Percentiles rank a stretch among this genome's conserved stretches.
These are phyloP conservation scores for Chytriomyces hyalinus DNA, from an alignment of 192 early-diverging fungal species.

Conservation along the genomic window DNA sequence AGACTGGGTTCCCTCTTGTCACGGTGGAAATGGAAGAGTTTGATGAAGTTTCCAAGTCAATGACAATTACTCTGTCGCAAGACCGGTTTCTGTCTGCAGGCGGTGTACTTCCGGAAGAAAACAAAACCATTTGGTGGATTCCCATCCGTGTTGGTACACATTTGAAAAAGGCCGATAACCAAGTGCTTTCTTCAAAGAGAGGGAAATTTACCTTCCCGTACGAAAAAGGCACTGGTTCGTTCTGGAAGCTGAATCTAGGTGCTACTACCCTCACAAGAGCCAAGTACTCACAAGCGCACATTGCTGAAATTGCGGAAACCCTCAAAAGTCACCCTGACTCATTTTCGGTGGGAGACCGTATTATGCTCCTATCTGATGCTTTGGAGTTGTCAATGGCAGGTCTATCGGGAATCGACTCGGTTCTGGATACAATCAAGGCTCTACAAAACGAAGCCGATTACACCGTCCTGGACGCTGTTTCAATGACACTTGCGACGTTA, in stretches of 20 bases:
- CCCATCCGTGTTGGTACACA: slow-evolving; percentile 66
- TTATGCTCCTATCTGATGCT: slow-evolving; percentile 82
- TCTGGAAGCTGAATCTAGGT: slow-evolving; percentile 83
- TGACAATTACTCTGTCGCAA: slow-evolving; percentile 73
- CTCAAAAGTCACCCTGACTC: slow-evolving; percentile 53
- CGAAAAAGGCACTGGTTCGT: slow-evolving; percentile 40
- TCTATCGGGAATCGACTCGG: slow-evolving; percentile 69
- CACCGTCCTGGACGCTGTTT: slow-evolving; percentile 70
- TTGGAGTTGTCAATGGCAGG: slow-evolving; percentile 80
- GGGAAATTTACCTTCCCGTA: slow-evolving; percentile 54
- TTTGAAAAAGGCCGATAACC: slow-evolving; percentile 50
- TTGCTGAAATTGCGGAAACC: slow-evolving; percentile 36
- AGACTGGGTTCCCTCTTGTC: slow-evolving; percentile 85
- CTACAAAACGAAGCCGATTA: slow-evolving; percentile 80
- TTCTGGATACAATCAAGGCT: slow-evolving; percentile 73
- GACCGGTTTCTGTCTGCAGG: slow-evolving; percentile 83
- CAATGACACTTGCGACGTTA: slow-evolving; percentile 63
- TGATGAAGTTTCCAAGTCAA: slow-evolving; percentile 43
- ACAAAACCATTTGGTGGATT: slow-evolving; percentile 82
- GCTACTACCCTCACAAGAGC: slow-evolving; percentile 85
- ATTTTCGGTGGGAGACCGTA: slow-evolving; percentile 65
- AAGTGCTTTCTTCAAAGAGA: slow-evolving; percentile 54
- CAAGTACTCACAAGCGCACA: slow-evolving; percentile 46
- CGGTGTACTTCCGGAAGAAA: slow-evolving; percentile 75
- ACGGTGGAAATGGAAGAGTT: slow-evolving; percentile 64